Percentiles rank a stretch among this genome's conserved stretches.
These are phyloP conservation scores for Aspergillus kassunensis DNA, from an alignment of 495 filamentous ascomycete species.

Conservation along the genomic window DNA sequence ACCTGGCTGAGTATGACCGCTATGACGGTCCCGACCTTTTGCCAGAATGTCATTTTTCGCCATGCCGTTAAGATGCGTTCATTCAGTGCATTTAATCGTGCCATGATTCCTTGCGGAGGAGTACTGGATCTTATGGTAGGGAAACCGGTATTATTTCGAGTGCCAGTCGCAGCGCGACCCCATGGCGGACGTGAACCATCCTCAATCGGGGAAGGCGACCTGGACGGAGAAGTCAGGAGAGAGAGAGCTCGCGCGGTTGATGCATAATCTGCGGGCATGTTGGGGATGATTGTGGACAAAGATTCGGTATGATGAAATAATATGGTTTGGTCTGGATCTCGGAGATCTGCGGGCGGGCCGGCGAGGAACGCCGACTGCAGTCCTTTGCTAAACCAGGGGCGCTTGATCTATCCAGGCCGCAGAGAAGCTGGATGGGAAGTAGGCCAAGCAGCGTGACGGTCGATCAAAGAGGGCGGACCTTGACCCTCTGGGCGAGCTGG, in stretches of 20 bases:
- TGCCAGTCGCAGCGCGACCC: slow-evolving; percentile 27
- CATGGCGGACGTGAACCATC: slow-evolving; percentile 43
- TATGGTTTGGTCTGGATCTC: not conserved
- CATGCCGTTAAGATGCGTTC: slow-evolving; percentile 36
- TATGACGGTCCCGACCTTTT: slow-evolving; percentile 55
- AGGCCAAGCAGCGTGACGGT: not conserved
- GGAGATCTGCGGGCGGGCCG: slow-evolving; percentile 14
- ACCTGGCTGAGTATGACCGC: slow-evolving; percentile 46
- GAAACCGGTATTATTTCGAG: slow-evolving; percentile 31
- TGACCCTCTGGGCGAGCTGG: slow-evolving; percentile 9
- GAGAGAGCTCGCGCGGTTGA: slow-evolving; percentile 64
- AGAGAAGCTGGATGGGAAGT: not conserved
- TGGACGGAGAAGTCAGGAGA: slow-evolving; percentile 51
- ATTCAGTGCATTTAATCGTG: slow-evolving; percentile 30
- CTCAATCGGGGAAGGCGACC: slow-evolving; percentile 27
- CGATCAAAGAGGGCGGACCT: slow-evolving; percentile 8
- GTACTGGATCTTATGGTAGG: slow-evolving; percentile 23
- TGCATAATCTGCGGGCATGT: slow-evolving; percentile 55
- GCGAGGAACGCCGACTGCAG: slow-evolving; percentile 4
- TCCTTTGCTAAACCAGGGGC: not conserved
- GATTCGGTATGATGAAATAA: not conserved
- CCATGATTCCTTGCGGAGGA: slow-evolving; percentile 44
- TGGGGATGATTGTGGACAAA: slow-evolving; percentile 1
- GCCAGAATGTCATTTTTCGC: slow-evolving; percentile 52
- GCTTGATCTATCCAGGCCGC: not conserved